These are phyloP conservation scores for Leccinum obscurum DNA, from an alignment of 768 basidiomycete species.

Conservation along the genomic window DNA sequence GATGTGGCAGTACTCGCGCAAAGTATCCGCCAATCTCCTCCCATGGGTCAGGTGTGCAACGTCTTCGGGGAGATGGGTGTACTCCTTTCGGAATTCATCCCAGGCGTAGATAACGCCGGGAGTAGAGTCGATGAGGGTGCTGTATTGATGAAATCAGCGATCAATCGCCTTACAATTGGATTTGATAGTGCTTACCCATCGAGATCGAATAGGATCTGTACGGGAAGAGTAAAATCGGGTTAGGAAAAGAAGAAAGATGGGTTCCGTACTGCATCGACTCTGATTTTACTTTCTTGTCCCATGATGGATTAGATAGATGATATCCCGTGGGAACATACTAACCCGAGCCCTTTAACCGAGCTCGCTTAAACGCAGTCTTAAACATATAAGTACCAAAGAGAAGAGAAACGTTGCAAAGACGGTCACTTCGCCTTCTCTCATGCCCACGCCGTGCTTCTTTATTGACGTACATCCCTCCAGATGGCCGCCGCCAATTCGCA, in stretches of 20 bases:
- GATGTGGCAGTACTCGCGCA: slow-evolving; percentile 68
- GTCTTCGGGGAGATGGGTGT: slow-evolving; percentile 49
- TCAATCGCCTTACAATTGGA: background rate
- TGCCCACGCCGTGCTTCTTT: background rate
- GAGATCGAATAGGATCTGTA: slow-evolving; percentile 67
- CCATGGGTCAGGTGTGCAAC: slow-evolving; percentile 71
- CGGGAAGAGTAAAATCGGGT: slow-evolving; percentile 10
- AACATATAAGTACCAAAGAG: too few relatives aligned
- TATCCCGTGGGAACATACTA: too few relatives aligned
- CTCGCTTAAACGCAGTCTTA: too few relatives aligned
- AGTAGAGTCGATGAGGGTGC: slow-evolving; percentile 80
- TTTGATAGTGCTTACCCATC: slow-evolving; percentile 50
- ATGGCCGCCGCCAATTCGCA: background rate
- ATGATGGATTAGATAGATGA: background rate
- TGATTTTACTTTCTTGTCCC: slow-evolving; percentile 29
- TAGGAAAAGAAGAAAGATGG: background rate
- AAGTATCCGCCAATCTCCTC: slow-evolving; percentile 70
- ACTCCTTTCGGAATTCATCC: slow-evolving; percentile 66
- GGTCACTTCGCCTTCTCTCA: background rate
- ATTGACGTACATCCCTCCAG: background rate
- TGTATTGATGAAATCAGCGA: slow-evolving; percentile 28
- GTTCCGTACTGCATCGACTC: slow-evolving; percentile 53
- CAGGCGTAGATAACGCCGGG: slow-evolving; percentile 81
- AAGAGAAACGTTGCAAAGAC: too few relatives aligned
- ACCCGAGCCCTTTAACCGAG: too few relatives aligned